Conservation (phyloP, 371 early-diverging fungal genomes). For the Sporodiniella umbellata region DNA sequence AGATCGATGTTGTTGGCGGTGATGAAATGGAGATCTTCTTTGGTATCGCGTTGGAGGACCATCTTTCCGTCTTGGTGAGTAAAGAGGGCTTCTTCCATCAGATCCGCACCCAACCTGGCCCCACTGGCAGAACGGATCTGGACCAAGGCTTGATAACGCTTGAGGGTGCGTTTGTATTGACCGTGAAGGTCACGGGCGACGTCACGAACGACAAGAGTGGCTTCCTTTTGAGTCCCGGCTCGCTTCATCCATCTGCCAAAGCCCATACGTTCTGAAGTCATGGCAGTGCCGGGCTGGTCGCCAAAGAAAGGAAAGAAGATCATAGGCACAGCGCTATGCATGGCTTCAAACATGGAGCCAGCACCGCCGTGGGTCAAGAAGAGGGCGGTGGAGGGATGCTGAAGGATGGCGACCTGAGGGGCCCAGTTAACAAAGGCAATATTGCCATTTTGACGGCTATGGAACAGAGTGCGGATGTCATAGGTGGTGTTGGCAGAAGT, state of each 20-base stretch:
- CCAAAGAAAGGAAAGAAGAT: constrained; percentile 38
- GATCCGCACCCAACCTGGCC: constrained; percentile 18
- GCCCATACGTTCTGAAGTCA: background rate
- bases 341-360: constrained; percentile 30
- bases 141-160: constrained; percentile 9
- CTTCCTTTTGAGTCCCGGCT: background rate
- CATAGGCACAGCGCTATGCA: constrained; percentile 28
- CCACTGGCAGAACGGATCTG: constrained; percentile 19
- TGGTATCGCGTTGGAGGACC: constrained; percentile 11
- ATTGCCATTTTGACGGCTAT: background rate
- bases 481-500: constrained; percentile 4
- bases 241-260: background rate
- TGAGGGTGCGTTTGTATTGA: constrained; percentile 3
- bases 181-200: constrained; percentile 5
- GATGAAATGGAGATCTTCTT: constrained; percentile 1
- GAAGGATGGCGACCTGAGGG: constrained; percentile 38
- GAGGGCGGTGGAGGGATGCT: constrained; percentile 23
- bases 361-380: constrained; percentile 43
- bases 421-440: constrained; percentile 23
- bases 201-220: background rate
- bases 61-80: constrained; percentile 13
- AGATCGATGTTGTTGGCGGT: constrained; percentile 10
- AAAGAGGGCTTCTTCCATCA: constrained; percentile 25
- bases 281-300: constrained; percentile 29
- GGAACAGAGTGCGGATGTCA: background rate